Evolutionary conservation across 352 stramenopile genomes (phyloP), one percentile per base, ranked within the genome.

Genomic region (Globisporangium recalcitrans): DNA sequence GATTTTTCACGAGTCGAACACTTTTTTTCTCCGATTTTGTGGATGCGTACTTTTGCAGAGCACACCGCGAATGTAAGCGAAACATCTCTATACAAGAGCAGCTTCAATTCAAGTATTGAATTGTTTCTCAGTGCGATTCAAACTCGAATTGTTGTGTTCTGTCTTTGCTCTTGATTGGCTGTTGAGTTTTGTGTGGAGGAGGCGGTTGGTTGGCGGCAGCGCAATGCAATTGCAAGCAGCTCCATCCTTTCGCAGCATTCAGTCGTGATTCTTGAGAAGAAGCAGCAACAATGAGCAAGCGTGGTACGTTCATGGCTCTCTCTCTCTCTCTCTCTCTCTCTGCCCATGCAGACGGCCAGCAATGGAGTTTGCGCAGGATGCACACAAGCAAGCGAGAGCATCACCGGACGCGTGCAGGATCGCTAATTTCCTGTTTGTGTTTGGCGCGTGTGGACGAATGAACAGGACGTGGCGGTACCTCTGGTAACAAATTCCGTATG

Each of bases 401-500:
- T 27, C n/a, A 42, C 24, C 16, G 21, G 32, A 10, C 1, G 9
- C 2, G 22, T 34, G 44, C 11, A 38, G 24, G 10, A 42, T 27
- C 16, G 21, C 32, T 52, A 58, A 63, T 56, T n/a, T 11, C 55
- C 24, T 9, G 10, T 31, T 63, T 13, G 26, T 16, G n/a, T 42
- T 27, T 22, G 27, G 11, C 9, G 14, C 32, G 13, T 31, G 24
- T 14, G 7, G 22, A 26, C 5, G 21, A 55, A 51, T 64, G 16
- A 40, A 52, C 68, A 95, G 96, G 97, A 97, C 93, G 96, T 84
- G 93, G 94, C 71, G 84, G 91, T 87, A 95, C 96, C 81, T 96
- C 96, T 71, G 97, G 97, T 82, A 98, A 98, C 87, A 99, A 99
- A 85, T 98, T 99, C 87, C 94, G 91, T 65, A 99, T 99, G 81